These are phyloP conservation scores for Psilocybe sp. DNA, from an alignment of 768 basidiomycete species.

Conservation along the genomic window DNA sequence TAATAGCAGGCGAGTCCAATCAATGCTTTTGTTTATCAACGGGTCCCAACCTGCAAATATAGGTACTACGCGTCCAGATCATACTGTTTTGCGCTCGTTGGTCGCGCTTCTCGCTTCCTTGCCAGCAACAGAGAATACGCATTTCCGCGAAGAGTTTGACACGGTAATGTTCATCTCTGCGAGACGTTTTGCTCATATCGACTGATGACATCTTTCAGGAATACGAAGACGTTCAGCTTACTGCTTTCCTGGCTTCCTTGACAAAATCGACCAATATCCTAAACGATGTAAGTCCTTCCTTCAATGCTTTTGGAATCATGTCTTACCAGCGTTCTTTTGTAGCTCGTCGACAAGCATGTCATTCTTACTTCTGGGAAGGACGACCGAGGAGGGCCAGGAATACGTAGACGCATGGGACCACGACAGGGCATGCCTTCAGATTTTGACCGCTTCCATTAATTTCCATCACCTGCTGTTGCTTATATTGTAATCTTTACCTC, in stretches of 20 bases:
- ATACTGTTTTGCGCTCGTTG: slow-evolving; percentile 78
- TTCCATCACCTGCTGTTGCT: background rate
- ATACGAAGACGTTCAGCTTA: slow-evolving; percentile 93
- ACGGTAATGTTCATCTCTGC: slow-evolving; percentile 46
- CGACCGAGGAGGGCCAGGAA: slow-evolving; percentile 49
- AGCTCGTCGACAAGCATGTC: slow-evolving; percentile 82
- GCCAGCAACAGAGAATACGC: slow-evolving; percentile 80
- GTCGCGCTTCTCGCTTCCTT: slow-evolving; percentile 85
- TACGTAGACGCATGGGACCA: slow-evolving; percentile 53
- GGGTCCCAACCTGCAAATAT: slow-evolving; percentile 2
- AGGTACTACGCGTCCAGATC: slow-evolving; percentile 78
- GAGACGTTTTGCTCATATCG: background rate
- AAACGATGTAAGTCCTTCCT: slow-evolving; percentile 69
- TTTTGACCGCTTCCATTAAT: slow-evolving; percentile 53
- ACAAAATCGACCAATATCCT: slow-evolving; percentile 86
- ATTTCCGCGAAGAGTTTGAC: slow-evolving; percentile 85
- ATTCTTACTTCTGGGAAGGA: slow-evolving; percentile 55
- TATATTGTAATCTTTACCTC: slow-evolving; percentile 1
- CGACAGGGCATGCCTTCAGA: slow-evolving; percentile 38
- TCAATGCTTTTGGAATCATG: slow-evolving; percentile 5
- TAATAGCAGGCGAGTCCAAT: slow-evolving; percentile 67
- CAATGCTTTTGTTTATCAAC: slow-evolving; percentile 2
- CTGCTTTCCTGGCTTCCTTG: slow-evolving; percentile 80
- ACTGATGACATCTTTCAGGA: slow-evolving; percentile 51
- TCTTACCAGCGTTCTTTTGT: slow-evolving; percentile 3